Evolutionary conservation across 1,284 basidiomycete genomes (phyloP), one percentile per base, ranked within the genome.

Genomic region (Malassezia obtusa): DNA sequence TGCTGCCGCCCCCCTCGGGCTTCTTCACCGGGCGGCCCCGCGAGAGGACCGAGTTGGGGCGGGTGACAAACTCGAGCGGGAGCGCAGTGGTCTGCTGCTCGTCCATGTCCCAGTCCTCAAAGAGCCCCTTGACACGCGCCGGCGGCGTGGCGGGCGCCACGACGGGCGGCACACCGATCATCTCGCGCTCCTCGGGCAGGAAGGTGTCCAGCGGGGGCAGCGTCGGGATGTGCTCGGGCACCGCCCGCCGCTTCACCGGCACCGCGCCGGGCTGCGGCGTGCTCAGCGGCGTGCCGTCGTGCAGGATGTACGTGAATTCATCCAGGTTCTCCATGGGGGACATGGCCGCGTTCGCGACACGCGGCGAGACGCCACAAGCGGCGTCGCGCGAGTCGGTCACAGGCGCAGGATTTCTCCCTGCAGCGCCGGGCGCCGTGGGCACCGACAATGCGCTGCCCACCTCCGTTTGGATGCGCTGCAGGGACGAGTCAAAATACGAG

Each of bases 1-100:
- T 30, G 25, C 39, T 43, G 14, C 22, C 35, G n/a, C 21, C 15
- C 2, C 22, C 45, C 8, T 41, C 40, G 12, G 35, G 36, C 49
- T 50, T 50, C 40, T 50, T 56, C 2, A 56, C 53, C 6, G 53
- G 53, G 11, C 53, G 53, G 12, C 53, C 53, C 14, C 53, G 48
- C 24, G 53, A 35, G 26, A 56, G 44, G 9, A 56, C 43, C 25
- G 48, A 49, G 25, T 56, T 50, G 36, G 53, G 53, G 9, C 40
- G 38, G 14, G 53, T 56, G 15, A 56, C 38, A 41, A 50, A 50
- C 2, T 46, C 39, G 24, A 50, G 39, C n/a, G 53, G 53, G 9
- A 50, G 32, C 17, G 49, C 53, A 3, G 49, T 40, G 24, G 26
- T 36, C 24, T 22, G 28, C 6, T 40, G 41, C 31, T 31, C 52